These are phyloP conservation scores for Apiosordaria backusii DNA, from an alignment of 495 filamentous ascomycete species.

Conservation along the genomic window DNA sequence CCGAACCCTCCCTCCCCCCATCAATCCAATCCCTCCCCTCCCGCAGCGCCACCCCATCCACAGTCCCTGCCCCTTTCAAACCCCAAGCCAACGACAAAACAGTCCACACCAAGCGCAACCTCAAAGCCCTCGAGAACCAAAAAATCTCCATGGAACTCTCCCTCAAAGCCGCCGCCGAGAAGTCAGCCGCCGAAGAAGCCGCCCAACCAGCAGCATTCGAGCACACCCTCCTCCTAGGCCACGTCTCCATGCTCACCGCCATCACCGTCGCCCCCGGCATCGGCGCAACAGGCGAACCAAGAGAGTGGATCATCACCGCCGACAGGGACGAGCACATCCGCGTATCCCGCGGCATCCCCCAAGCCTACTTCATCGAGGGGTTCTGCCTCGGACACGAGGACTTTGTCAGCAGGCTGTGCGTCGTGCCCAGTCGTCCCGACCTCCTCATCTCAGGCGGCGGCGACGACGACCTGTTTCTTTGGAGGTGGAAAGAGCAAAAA, in stretches of 20 bases:
- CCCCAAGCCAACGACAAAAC: conserved; percentile 67
- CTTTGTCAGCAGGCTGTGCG: conserved; percentile 73
- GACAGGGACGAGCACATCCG: conserved; percentile 98
- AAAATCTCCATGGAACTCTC: conserved; percentile 46
- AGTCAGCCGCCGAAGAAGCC: conserved; percentile 41
- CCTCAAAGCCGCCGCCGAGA: conserved; percentile 32
- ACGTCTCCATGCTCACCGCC: conserved; percentile 90
- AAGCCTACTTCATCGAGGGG: conserved; percentile 81
- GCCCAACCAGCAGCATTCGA: conserved; percentile 59
- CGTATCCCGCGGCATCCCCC: conserved; percentile 75
- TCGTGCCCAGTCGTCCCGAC: conserved; percentile 51
- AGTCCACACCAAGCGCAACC: conserved; percentile 81
- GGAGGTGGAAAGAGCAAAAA: conserved; percentile 68
- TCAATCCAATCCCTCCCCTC: conserved; percentile 13
- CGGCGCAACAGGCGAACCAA: conserved; percentile 3
- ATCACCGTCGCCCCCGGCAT: conserved; percentile 45
- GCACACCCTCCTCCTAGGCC: conserved; percentile 74
- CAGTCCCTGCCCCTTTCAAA: conserved; percentile 23
- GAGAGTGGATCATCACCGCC: conserved; percentile 76
- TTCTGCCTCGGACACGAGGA: conserved; percentile 84
- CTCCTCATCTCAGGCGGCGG: conserved; percentile 83
- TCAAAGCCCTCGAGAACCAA: conserved; percentile 70
- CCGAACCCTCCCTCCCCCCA: conserved; percentile 15
- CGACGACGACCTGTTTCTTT: conserved; percentile 70
- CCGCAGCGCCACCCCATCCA: conserved; percentile 23